Percentiles rank a stretch among this genome's conserved stretches.
These are phyloP conservation scores for Naegleria gruberi DNA, from an alignment of 208 protist genomes.

Conservation along the genomic window DNA sequence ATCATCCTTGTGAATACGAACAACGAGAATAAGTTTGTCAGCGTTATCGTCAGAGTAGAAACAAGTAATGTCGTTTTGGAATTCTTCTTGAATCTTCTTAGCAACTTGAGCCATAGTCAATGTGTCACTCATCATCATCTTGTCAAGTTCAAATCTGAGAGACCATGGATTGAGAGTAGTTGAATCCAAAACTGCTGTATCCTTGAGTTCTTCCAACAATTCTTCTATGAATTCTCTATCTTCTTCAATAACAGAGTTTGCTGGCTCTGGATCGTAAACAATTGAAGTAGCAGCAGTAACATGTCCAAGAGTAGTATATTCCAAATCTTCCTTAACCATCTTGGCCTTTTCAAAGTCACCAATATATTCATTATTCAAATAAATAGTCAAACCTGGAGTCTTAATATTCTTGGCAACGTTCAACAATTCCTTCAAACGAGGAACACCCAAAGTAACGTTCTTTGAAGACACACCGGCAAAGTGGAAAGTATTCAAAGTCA, in stretches of 20 bases:
- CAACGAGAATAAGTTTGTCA: slow-evolving; percentile 56
- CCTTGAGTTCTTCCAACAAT: slow-evolving; percentile 48
- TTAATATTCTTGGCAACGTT: slow-evolving; percentile 91
- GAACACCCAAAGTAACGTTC: slow-evolving; percentile 99
- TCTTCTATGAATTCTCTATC: slow-evolving; percentile 72
- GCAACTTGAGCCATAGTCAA: slow-evolving; percentile 56
- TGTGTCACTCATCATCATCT: slow-evolving; percentile 52
- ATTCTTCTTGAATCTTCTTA: slow-evolving; percentile 48
- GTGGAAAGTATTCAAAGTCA: slow-evolving; percentile 99
- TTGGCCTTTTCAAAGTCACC: slow-evolving; percentile 50
- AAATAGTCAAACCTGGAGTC: slow-evolving; percentile 89
- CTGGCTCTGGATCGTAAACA: slow-evolving; percentile 90
- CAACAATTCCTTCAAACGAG: slow-evolving; percentile 97
- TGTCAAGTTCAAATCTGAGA: slow-evolving; percentile 68
- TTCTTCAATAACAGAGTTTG: slow-evolving; percentile 80
- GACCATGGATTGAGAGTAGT: slow-evolving; percentile 56
- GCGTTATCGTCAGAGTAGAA: slow-evolving; percentile 70
- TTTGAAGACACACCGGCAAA: slow-evolving; percentile 97
- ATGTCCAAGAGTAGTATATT: slow-evolving; percentile 84
- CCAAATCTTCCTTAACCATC: slow-evolving; percentile 77
- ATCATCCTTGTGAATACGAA: slow-evolving; percentile 47
- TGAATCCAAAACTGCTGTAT: slow-evolving; percentile 32
- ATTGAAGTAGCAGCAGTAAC: slow-evolving; percentile 85
- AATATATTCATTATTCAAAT: slow-evolving; percentile 60
- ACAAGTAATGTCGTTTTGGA: slow-evolving; percentile 42